Evolutionary conservation across 2,329 filamentous ascomycete genomes (phyloP), one percentile per base, ranked within the genome.

Genomic region (Chaetoscypha palmicola): DNA sequence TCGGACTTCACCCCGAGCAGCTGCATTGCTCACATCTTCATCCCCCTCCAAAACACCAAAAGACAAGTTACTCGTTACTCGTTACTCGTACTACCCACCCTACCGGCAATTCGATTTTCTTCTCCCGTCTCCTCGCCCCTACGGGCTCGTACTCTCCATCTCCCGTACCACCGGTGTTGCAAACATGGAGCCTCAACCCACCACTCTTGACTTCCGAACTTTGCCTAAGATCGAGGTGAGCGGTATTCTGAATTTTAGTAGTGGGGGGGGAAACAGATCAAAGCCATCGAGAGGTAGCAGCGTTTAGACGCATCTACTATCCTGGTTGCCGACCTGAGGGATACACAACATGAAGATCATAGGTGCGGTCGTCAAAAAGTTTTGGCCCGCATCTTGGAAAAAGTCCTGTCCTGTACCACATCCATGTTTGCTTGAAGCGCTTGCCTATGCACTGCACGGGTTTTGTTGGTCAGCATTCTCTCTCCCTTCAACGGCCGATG

Each of bases 181-280:
- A 24, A 36, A 37, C n/a, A 22, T 36, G 28, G 35, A 40, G 43
- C 23, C 38, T 38, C 36, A 20, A 31, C 24, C 38, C 23, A 19
- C 16, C 17, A 36, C 10, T 2, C 55, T 60, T 55, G 58, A 61
- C 45, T 76, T 69, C 47, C 57, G 61, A 51, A 62, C 68, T n/a
- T 60, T 77, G 33, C 74, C 74, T 9, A 77, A 77, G 54, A 71
- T 77, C 31, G 73, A 77, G 70, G 74, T 74, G 60, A 53, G 54
- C 42, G 24, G 36, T 40, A 47, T 48, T 42, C 49, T 47, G 33
- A 32, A 38, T 26, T 38, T 20, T 19, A 32, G 14, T 32, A 26
- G 17, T 41, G 16, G 11, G 19, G 14, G 34, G n/a, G n/a, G n/a
- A n/a, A n/a, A n/a, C n/a, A n/a, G n/a, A n/a, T n/a, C n/a, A 34